Evolutionary conservation across 75 land plant species (phyloP).

Genomic region (Cunninghamia lanceolata): DNA sequence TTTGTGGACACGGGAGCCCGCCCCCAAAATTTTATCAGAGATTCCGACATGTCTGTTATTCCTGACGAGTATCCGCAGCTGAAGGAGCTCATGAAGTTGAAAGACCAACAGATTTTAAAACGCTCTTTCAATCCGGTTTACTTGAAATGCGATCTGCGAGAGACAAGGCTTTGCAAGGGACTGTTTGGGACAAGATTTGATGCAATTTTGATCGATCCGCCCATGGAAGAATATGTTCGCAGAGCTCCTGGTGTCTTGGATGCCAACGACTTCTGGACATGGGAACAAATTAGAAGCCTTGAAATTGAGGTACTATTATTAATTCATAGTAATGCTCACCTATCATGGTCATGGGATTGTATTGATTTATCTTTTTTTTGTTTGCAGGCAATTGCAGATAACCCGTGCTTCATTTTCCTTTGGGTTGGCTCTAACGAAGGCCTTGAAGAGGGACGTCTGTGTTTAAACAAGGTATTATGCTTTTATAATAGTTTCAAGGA

Average conservation of each 20-base stretch:
- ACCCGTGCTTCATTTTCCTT: conserved; percentile 44
- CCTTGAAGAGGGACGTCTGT: conserved; percentile 45
- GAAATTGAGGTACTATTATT: conserved; percentile 32
- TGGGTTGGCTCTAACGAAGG: conserved; percentile 58
- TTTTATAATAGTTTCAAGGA: too few relatives aligned
- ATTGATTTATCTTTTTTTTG: background rate
- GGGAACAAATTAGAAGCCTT: conserved; percentile 37
- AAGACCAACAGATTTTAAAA: conserved; percentile 79
- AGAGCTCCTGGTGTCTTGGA: conserved; percentile 92
- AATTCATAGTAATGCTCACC: background rate
- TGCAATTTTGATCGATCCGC: conserved; percentile 94
- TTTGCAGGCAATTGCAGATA: conserved; percentile 46
- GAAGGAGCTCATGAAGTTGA: conserved; percentile 87
- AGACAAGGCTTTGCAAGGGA: conserved; percentile 58
- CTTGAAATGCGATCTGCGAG: conserved; percentile 69
- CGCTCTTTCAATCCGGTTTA: conserved; percentile 80
- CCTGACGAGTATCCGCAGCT: conserved; percentile 96
- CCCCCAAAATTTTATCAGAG: conserved; percentile 93
- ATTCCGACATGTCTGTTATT: conserved; percentile 79
- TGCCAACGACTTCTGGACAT: conserved; percentile 73
- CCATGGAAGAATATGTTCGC: conserved; percentile 98
- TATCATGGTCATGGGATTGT: background rate
- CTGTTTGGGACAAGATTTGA: conserved; percentile 91
- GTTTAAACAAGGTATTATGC: conserved; percentile 38
- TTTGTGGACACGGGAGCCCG: conserved; percentile 92